Evolutionary conservation across 1,284 basidiomycete species (phyloP), one percentile per base, ranked within the genome.

Genomic region (Fereydounia khargensis): DNA sequence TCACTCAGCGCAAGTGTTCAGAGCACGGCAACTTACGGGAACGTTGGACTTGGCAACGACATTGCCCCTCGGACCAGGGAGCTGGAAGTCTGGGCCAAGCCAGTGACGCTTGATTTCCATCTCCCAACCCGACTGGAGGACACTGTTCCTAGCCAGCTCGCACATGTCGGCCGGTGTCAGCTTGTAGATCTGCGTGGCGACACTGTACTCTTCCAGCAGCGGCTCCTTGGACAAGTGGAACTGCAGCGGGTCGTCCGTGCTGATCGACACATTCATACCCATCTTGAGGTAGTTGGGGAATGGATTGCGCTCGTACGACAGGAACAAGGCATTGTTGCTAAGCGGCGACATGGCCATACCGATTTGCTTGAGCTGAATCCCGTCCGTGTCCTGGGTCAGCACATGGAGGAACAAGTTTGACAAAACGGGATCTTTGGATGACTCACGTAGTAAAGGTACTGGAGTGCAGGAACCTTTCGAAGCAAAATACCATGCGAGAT

Each of bases 101-200:
- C 95, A 98, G 77, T 96, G 95, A 13, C 91, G 85, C 79, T 98
- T 98, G 70, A 97, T 79, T 77, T 95, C 88, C 91, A 97, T 97
- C 78, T 99, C 95, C 78, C 97, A 99, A 1, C 95, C 95, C 60
- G 88, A 91, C 76, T 98, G 95, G 42, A 91, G 81, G 25, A 97
- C 94, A 2, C 89, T 92, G 79, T 97, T 98, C 35, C 94, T 84
- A 16, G 95, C 94, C 20, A 98, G 82, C 78, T 99, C 94, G 35
- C 82, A 83, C 82, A 83, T 83, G 63, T 82, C 81, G 4, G 64
- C 64, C 4, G 73, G 70, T 6, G 65, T 67, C 30, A 75, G 42
- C 47, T 74, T 74, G 62, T 75, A 75, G 36, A 75, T 74, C 58
- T 75, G 73, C 9, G 95, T 94, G 6, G 95, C 95, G 7, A 98